Conservation (phyloP, 768 basidiomycete species). For the Mycena belliarum region DNA sequence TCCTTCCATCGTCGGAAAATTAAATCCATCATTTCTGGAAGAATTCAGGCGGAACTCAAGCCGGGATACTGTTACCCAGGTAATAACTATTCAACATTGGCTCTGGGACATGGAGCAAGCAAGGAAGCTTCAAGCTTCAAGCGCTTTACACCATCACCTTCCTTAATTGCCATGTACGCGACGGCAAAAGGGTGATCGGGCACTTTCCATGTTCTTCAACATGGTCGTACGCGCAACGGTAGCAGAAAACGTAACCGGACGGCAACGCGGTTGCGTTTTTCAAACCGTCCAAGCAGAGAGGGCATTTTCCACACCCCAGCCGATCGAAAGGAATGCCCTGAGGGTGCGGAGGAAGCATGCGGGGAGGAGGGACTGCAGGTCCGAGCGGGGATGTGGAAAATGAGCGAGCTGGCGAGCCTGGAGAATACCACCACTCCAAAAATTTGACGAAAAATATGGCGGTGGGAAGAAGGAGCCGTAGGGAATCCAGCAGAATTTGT, state of each 20-base stretch:
- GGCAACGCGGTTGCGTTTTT: constrained; percentile 89
- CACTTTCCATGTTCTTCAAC: constrained; percentile 78
- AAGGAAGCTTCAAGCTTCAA: no score
- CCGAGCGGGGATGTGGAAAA: constrained; percentile 63
- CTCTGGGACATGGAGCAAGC: no score
- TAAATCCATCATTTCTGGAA: constrained; percentile 8
- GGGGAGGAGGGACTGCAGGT: constrained; percentile 76
- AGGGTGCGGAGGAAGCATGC: constrained; percentile 73
- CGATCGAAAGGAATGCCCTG: constrained; percentile 65
- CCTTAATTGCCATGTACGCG: constrained; percentile 78
- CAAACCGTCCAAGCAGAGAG: constrained; percentile 70
- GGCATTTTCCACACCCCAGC: constrained; percentile 78
- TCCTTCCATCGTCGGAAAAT: constrained; percentile 32
- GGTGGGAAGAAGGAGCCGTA: constrained; percentile 78
- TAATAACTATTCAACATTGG: no score
- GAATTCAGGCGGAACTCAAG: no score
- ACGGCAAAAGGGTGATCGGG: constrained; percentile 82
- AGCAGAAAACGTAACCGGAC: constrained; percentile 94
- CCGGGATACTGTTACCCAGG: no score
- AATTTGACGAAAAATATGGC: constrained; percentile 96
- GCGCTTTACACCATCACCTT: constrained; percentile 72
- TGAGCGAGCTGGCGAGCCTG: constrained; percentile 81
- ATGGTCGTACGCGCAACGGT: constrained; percentile 84
- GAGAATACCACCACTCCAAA: constrained; percentile 99
- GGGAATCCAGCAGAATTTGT: constrained; percentile 69